phyloP scores from a whole-genome alignment of 2,329 filamentous ascomycete genomes.

The Aspergillus ochraceoroseus region DNA sequence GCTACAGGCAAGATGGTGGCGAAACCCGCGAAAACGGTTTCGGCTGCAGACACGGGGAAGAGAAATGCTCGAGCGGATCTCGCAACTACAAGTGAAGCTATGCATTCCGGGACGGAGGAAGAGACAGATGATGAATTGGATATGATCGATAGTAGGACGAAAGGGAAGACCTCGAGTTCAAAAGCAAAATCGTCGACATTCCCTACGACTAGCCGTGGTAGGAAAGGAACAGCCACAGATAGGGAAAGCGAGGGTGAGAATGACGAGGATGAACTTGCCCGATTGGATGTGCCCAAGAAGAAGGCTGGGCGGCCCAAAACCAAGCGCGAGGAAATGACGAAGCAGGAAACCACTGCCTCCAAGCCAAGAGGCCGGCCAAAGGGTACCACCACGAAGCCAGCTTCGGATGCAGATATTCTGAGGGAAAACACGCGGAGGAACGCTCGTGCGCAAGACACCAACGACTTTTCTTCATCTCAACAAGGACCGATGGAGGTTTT shows the following conservation, averaged over 20 bases:
- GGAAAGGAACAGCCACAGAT: constrained; percentile 10
- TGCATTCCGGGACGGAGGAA: constrained; percentile 20
- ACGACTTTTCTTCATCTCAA: constrained; percentile 13
- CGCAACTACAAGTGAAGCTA: constrained; percentile 3
- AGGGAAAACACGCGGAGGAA: constrained; percentile 18
- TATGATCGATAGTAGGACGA: constrained; percentile 14
- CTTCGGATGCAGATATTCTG: constrained; percentile 9
- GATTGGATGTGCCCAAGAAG: constrained; percentile 24
- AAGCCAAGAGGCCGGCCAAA: constrained; percentile 33
- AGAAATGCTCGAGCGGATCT: constrained; percentile 11
- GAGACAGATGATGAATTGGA: constrained; percentile 28
- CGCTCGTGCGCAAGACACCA: constrained; percentile 5
- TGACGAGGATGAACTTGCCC: constrained; percentile 27
- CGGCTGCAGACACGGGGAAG: constrained; percentile 16
- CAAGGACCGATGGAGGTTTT: constrained; percentile 23
- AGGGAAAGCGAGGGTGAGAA: constrained; percentile 19
- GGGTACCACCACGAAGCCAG: constrained; percentile 19
- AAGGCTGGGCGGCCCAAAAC: constrained; percentile 19
- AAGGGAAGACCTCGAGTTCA: constrained; percentile 4
- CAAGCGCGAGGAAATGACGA: constrained; percentile 9
- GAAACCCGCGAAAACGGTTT: constrained; percentile 14
- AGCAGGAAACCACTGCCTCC: constrained; percentile 17
- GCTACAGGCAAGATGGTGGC: constrained; percentile 10
- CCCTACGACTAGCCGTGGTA: constrained; percentile 10
- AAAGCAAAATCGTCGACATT: constrained; percentile 16